These are phyloP conservation scores for Salix brachista DNA, from an alignment of 345 rosid species.

Conservation along the genomic window DNA sequence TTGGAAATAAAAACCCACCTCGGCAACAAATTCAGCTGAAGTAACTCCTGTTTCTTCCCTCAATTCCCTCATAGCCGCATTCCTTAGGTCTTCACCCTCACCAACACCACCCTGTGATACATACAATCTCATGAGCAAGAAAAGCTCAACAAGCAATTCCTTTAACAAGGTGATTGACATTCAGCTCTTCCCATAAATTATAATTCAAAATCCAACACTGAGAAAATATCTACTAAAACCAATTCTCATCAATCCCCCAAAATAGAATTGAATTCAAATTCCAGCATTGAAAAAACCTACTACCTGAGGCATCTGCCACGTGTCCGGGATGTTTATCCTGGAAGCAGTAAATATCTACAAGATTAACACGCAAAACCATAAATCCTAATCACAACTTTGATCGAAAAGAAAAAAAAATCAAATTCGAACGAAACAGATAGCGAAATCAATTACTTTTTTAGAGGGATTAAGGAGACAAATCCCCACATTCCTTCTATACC, in stretches of 20 bases:
- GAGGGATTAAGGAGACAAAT: conserved; percentile 24
- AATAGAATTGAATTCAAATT: neutral
- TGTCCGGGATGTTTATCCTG: conserved; percentile 19
- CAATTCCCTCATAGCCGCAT: conserved; percentile 80
- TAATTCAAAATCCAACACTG: neutral
- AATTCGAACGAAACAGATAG: neutral
- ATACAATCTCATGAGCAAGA: neutral
- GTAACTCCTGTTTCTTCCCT: conserved; percentile 95
- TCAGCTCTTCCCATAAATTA: neutral
- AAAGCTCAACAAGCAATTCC: neutral
- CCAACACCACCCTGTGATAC: conserved; percentile 74
- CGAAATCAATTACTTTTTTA: neutral
- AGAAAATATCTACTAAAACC: neutral
- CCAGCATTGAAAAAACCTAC: neutral
- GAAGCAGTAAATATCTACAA: conserved; percentile 22
- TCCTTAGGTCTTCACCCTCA: conserved; percentile 77
- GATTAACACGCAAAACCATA: neutral
- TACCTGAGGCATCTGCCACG: conserved; percentile 38
- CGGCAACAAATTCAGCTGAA: conserved; percentile 76
- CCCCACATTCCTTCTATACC: conserved; percentile 28
- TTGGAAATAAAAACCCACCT: conserved; percentile 40
- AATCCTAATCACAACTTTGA: neutral
- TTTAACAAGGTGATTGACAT: neutral
- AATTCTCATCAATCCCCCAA: neutral
- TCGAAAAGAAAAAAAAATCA: neutral